Evolutionary conservation across 1,139 yeast species (phyloP).

Genomic region (Taphrina pruni): DNA sequence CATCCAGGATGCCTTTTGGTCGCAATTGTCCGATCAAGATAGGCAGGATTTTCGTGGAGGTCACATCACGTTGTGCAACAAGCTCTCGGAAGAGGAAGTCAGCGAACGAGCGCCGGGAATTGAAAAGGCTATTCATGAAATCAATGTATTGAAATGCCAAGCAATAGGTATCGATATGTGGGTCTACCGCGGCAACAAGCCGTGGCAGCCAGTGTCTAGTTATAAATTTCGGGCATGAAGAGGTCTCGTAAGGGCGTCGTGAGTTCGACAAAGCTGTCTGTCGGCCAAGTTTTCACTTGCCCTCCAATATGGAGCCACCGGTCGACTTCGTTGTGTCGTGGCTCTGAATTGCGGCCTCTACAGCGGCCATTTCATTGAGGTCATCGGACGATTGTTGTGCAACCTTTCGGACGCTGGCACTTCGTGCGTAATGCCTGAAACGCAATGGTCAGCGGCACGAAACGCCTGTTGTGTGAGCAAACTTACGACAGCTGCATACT

Average conservation of each 20-base stretch:
- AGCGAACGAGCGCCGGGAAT: conserved; percentile 3
- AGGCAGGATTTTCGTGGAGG: conserved; percentile 25
- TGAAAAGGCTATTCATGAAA: conserved; percentile 6
- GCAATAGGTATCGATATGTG: conserved; percentile 32
- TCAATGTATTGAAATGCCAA: neutral
- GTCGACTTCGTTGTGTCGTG: conserved; percentile 18
- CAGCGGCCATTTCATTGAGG: conserved; percentile 16
- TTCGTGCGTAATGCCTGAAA: neutral
- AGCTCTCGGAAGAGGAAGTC: conserved; percentile 19
- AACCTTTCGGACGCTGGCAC: neutral
- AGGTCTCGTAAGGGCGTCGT: neutral
- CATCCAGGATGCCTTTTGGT: conserved; percentile 13
- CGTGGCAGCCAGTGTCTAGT: conserved; percentile 18
- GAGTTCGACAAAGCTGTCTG: too few species aligned
- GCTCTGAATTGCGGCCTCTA: conserved; percentile 19
- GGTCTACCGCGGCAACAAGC: conserved; percentile 28
- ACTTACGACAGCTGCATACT: neutral
- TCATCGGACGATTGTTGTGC: conserved; percentile 15
- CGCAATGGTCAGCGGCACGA: too few species aligned
- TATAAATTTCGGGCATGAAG: conserved; percentile 6
- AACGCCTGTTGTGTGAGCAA: neutral
- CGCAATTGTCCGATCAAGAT: conserved; percentile 20
- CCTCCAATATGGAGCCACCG: conserved; percentile 20
- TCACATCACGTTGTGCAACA: conserved; percentile 34
- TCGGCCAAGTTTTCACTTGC: neutral